Conservation (phyloP, 2,329 filamentous ascomycete species). For the Cordyceps javanica region DNA sequence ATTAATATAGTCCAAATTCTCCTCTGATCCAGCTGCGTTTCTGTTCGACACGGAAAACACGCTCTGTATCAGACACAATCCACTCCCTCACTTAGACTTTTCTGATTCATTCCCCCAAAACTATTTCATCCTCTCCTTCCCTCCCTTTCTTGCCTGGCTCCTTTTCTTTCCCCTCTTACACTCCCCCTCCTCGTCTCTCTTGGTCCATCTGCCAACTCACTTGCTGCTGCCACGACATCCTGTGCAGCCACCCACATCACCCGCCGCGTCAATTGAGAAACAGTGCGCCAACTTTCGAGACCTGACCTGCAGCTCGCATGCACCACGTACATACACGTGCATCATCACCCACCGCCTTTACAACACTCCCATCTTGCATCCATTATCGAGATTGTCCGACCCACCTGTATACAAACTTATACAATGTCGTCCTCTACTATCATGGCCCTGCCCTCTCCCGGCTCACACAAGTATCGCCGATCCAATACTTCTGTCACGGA, state of each 20-base stretch:
- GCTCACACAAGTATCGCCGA: slow-evolving; percentile 17
- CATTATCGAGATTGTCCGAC: slow-evolving; percentile 8
- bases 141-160: background rate
- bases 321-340: background rate
- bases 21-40: slow-evolving; percentile 6
- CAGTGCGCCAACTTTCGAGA: background rate
- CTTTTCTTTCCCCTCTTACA: background rate
- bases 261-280: slow-evolving; percentile 2
- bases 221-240: background rate
- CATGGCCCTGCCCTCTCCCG: slow-evolving; percentile 23
- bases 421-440: slow-evolving; percentile 18
- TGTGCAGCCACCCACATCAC: background rate
- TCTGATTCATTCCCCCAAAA: background rate
- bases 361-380: slow-evolving; percentile 13
- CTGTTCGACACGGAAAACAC: slow-evolving; percentile 3
- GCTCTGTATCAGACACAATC: slow-evolving; percentile 4
- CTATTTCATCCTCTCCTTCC: background rate
- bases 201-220: background rate
- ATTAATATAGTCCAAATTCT: slow-evolving; percentile 4
- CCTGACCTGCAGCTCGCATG: slow-evolving; percentile 8
- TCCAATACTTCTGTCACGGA: slow-evolving; percentile 11
- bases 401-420: background rate
- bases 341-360: slow-evolving; percentile 2
- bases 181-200: no score
- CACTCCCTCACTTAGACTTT: background rate